Conservation (phyloP, 148 eudicot species). For the Vaccinium myrtillus region DNA sequence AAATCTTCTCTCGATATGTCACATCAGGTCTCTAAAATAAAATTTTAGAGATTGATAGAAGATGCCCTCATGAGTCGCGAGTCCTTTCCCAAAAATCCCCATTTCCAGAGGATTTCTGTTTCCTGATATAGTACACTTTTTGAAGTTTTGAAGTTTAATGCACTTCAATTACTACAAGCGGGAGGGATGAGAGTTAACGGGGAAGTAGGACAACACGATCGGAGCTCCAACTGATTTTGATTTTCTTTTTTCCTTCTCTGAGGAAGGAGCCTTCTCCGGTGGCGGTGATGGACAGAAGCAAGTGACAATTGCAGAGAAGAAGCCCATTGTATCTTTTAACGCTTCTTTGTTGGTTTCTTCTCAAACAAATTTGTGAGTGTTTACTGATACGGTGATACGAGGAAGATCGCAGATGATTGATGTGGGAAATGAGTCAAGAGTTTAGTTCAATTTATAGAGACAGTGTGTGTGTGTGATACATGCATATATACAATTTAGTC, state of each 20-base stretch:
- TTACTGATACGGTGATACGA: not conserved
- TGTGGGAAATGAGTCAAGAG: slow-evolving; percentile 1
- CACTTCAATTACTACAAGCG: not conserved
- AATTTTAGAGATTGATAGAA: no score
- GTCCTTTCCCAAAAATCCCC: no score
- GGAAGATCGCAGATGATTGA: not conserved
- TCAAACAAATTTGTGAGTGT: not conserved
- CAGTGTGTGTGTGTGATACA: not conserved
- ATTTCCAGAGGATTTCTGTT: no score
- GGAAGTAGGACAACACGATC: not conserved
- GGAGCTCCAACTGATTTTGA: slow-evolving; percentile 5
- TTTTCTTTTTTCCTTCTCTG: not conserved
- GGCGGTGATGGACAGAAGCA: not conserved
- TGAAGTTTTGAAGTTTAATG: no score
- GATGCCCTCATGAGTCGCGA: no score
- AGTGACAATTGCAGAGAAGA: not conserved
- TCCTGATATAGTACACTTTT: no score
- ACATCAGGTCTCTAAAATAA: no score
- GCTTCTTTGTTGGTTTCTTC: not conserved
- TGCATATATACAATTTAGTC: not conserved
- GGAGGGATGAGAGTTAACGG: not conserved
- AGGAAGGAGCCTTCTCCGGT: not conserved
- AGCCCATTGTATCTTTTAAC: not conserved
- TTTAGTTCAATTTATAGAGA: not conserved
- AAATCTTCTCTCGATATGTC: no score